Evolutionary conservation across 2,329 filamentous ascomycete genomes (phyloP), one percentile per base, ranked within the genome.

Genomic region (Hirsutella rhossiliensis): DNA sequence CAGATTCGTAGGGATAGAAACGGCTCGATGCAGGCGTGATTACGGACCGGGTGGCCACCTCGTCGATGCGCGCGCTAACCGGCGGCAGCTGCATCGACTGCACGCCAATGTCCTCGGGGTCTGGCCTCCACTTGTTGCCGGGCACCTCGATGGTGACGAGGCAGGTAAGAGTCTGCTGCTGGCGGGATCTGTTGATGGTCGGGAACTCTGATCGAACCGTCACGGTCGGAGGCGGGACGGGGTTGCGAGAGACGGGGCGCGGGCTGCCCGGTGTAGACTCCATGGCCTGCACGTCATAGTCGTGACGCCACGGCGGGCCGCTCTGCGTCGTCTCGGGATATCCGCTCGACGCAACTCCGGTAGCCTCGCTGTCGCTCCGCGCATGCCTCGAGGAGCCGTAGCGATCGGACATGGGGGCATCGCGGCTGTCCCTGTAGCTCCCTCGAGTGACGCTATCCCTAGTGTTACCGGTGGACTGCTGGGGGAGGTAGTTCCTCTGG

Each of bases 211-310:
- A 97, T 47, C 90, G 85, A 40, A 98, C 84, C 1, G 87, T 94
- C n/a, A 98, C 88, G 0, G 79, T 84, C 1, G 92, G 92, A 6
- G 88, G 71, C 1, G 92, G 89, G 46, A 97, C 96, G 0, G 88
- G 87, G 53, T 94, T 95, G 54, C 83, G 85, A 11, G 80, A 74
- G 18, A 83, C 74, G 6, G 73, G 66, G 32, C 84, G 80, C 6
- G 87, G 84, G 62, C 80, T 88, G 50, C 78, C 76, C 17, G 94
- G 72, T 30, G 81, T 84, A 0, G 86, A 87, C 62, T 96, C 90
- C 87, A 96, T 95, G 4, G 89, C 88, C 61, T 97, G 90, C 15
- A 95, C 78, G 58, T 97, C 92, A 57, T 95, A 97, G 59, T 97
- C 90, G 58, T 96, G 88, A 44, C 84, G 82, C 54, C 89, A 78